phyloP scores from a whole-genome alignment of 139 green algal genomes.

The Asterochloris sp. region DNA sequence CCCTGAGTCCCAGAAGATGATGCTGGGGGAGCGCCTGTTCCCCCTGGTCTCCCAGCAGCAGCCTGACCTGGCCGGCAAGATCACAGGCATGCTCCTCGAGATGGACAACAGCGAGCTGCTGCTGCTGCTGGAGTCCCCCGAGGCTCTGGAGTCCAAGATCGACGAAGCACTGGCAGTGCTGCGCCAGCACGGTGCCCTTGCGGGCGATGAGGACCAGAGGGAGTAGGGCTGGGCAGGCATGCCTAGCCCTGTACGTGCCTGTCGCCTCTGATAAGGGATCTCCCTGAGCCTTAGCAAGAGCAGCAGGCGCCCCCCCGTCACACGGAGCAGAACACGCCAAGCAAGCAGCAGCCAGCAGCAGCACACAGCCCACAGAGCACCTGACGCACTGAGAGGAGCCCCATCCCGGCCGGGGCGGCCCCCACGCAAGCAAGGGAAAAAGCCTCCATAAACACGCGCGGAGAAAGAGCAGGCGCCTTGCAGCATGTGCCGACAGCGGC shows the following conservation, averaged over 20 bases:
- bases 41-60: constrained; percentile 57
- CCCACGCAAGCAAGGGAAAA: too few species aligned
- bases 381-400: too few species aligned
- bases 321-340: too few species aligned
- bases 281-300: too few species aligned
- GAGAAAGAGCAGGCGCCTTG: not conserved
- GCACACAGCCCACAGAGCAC: too few species aligned
- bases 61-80: constrained; percentile 87
- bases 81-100: constrained; percentile 95
- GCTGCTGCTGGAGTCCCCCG: constrained; percentile 75
- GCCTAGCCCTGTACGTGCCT: too few species aligned
- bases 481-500: not conserved
- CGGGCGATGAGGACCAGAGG: not conserved
- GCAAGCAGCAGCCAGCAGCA: too few species aligned
- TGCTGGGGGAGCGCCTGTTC: constrained; percentile 90
- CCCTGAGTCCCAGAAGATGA: constrained; percentile 85
- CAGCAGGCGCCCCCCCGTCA: too few species aligned
- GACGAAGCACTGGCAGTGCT: constrained; percentile 81
- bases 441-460: too few species aligned
- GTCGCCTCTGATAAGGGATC: too few species aligned
- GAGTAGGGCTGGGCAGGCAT: too few species aligned
- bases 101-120: constrained; percentile 93
- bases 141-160: constrained; percentile 77
- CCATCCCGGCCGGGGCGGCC: too few species aligned
- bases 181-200: constrained; percentile 4